These are phyloP conservation scores for Cladophialophora exuberans DNA, from an alignment of 2,329 filamentous ascomycete genomes.

Conservation along the genomic window DNA sequence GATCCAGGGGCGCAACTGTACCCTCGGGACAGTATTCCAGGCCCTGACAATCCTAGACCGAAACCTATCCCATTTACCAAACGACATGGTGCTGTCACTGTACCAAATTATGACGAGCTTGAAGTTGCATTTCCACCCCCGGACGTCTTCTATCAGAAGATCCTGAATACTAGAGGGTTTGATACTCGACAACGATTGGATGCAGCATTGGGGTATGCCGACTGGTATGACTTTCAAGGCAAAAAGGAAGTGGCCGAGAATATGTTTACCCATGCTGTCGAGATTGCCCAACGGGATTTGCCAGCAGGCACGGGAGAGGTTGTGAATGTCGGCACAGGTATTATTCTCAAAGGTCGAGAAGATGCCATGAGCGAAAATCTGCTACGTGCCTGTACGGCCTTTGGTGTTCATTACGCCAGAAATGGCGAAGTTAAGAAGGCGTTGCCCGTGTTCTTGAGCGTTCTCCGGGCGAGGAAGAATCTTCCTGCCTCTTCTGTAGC, in stretches of 20 bases:
- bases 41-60: conserved; percentile 81
- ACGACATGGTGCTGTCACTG: conserved; percentile 41
- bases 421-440: conserved; percentile 68
- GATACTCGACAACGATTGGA: conserved; percentile 77
- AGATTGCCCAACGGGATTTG: conserved; percentile 67
- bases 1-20: conserved; percentile 57
- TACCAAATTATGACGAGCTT: conserved; percentile 76
- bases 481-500: conserved; percentile 50
- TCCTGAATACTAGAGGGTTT: conserved; percentile 80
- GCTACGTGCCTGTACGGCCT: conserved; percentile 72
- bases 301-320: conserved; percentile 40
- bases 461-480: conserved; percentile 74
- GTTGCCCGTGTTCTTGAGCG: conserved; percentile 81
- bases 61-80: conserved; percentile 70
- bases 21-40: conserved; percentile 72
- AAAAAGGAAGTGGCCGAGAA: conserved; percentile 66
- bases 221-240: conserved; percentile 80
- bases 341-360: conserved; percentile 63
- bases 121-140: conserved; percentile 69
- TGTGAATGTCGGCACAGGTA: conserved; percentile 65
- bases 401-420: conserved; percentile 77
- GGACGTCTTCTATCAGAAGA: conserved; percentile 77
- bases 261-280: conserved; percentile 75
- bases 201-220: conserved; percentile 79
- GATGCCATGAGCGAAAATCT: conserved; percentile 70